A percentile compares a stretch with the other conserved stretches of the same genome.
These are phyloP conservation scores for Lenzites betulinus DNA, from an alignment of 768 basidiomycete species.

Conservation along the genomic window DNA sequence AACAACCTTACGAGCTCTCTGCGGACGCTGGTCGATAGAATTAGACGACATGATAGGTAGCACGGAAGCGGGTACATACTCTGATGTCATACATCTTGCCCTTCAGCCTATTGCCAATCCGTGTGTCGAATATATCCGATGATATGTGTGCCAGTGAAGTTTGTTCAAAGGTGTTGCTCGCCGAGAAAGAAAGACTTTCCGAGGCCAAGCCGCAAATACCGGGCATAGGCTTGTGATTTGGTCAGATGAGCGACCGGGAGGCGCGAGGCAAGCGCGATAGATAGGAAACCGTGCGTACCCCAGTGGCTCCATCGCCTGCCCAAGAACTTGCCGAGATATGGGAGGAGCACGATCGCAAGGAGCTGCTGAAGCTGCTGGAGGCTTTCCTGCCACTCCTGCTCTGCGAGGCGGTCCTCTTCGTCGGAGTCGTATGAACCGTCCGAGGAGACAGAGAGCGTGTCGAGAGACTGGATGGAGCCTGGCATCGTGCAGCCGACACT, in stretches of 20 bases:
- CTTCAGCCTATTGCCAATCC: too few relatives aligned
- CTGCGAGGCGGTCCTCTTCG: slow-evolving; percentile 74
- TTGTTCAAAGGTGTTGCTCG: slow-evolving; percentile 23
- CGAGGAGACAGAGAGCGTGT: slow-evolving; percentile 52
- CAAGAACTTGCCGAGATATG: slow-evolving; percentile 85
- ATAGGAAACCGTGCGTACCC: slow-evolving; percentile 52
- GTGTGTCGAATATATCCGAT: too few relatives aligned
- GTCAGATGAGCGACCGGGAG: slow-evolving; percentile 13
- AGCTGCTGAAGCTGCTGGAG: slow-evolving; percentile 82
- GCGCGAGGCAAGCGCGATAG: neutral
- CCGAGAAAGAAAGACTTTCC: slow-evolving; percentile 67
- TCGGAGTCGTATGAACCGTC: slow-evolving; percentile 53
- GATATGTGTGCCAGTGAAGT: neutral
- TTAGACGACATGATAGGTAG: slow-evolving; percentile 38
- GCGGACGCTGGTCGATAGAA: slow-evolving; percentile 48
- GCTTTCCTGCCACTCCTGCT: slow-evolving; percentile 94
- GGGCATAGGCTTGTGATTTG: slow-evolving; percentile 56
- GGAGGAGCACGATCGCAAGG: slow-evolving; percentile 76
- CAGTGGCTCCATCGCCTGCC: slow-evolving; percentile 86
- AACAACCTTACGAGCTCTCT: slow-evolving; percentile 40
- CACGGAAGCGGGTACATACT: slow-evolving; percentile 3
- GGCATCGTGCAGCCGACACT: slow-evolving; percentile 48
- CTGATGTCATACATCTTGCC: slow-evolving; percentile 5
- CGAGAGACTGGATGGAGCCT: slow-evolving; percentile 59
- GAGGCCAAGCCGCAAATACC: slow-evolving; percentile 67